Conservation (phyloP, 805 yeast genomes). For the Wickerhamiella allomyrinae region DNA sequence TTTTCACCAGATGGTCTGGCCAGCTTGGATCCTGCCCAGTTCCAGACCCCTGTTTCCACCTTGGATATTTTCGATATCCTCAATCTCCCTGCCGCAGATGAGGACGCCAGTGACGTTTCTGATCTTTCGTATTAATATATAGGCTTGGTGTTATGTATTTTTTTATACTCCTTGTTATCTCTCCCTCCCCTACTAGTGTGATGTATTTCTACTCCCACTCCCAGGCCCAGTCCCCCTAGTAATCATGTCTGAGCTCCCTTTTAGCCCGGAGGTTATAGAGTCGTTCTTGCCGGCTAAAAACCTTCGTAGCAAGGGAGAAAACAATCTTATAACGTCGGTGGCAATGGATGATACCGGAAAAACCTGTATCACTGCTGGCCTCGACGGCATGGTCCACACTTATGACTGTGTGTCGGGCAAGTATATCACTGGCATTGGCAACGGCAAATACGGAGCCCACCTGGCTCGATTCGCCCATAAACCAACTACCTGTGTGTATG, state of each 20-base stretch:
- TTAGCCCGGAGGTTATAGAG: background rate
- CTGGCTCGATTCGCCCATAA: slow-evolving; percentile 71
- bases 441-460: slow-evolving; percentile 88
- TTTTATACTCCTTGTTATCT: no score
- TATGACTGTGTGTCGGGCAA: slow-evolving; percentile 61
- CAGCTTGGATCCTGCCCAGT: slow-evolving; percentile 6
- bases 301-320: slow-evolving; percentile 1
- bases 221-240: no score
- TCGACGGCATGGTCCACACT: slow-evolving; percentile 69
- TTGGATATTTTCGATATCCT: slow-evolving; percentile 9
- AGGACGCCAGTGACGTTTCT: background rate
- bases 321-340: slow-evolving; percentile 25
- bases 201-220: no score
- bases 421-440: slow-evolving; percentile 45
- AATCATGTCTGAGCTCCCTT: background rate
- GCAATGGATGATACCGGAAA: slow-evolving; percentile 80
- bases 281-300: slow-evolving; percentile 6
- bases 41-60: background rate
- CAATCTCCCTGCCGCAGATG: background rate
- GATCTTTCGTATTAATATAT: background rate
- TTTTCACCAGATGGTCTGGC: slow-evolving; percentile 14
- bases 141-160: no score
- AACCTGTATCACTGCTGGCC: slow-evolving; percentile 57
- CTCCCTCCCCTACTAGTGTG: no score
- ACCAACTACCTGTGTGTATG: slow-evolving; percentile 58